A percentile compares a stretch with the other conserved stretches of the same genome.
Conservation (phyloP, 192 early-diverging fungal species). For the Coemansia furcata region DNA sequence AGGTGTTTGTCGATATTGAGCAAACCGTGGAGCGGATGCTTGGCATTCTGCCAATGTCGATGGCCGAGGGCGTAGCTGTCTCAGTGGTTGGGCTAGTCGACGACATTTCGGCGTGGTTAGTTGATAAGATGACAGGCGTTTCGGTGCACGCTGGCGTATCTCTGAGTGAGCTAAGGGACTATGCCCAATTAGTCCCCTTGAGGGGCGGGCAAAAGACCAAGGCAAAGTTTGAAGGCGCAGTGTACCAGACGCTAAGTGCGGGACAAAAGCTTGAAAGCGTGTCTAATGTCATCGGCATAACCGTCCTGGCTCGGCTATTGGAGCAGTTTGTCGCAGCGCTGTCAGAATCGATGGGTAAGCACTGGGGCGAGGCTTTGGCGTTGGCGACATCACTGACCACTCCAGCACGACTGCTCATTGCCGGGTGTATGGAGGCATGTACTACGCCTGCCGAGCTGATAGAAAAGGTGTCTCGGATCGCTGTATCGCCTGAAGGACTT, state of each 20-base stretch:
- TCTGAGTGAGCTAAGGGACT: neutral
- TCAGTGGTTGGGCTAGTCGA: slow-evolving; percentile 8
- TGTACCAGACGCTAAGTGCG: slow-evolving; percentile 26
- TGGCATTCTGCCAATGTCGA: slow-evolving; percentile 26
- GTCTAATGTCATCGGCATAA: slow-evolving; percentile 13
- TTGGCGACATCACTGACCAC: neutral
- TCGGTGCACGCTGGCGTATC: slow-evolving; percentile 7
- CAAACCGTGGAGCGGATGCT: slow-evolving; percentile 13
- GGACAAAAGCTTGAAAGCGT: slow-evolving; percentile 29
- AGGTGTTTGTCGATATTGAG: slow-evolving; percentile 32
- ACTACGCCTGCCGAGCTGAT: slow-evolving; percentile 18
- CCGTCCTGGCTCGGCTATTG: slow-evolving; percentile 15
- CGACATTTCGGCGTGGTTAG: slow-evolving; percentile 6
- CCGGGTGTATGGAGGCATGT: slow-evolving; percentile 27
- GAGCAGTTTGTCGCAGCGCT: slow-evolving; percentile 14
- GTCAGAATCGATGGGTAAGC: slow-evolving; percentile 12
- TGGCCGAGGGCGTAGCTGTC: neutral
- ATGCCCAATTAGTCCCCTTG: neutral
- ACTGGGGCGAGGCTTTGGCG: slow-evolving; percentile 4
- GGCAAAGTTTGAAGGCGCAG: neutral
- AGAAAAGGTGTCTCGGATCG: neutral
- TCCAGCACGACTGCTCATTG: neutral
- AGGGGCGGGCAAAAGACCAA: neutral
- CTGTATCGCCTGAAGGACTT: neutral
- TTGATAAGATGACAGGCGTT: neutral